A percentile compares a stretch with the other conserved stretches of the same genome.
Conservation (phyloP, 257 asterid genomes). For the Solanum okadae region DNA sequence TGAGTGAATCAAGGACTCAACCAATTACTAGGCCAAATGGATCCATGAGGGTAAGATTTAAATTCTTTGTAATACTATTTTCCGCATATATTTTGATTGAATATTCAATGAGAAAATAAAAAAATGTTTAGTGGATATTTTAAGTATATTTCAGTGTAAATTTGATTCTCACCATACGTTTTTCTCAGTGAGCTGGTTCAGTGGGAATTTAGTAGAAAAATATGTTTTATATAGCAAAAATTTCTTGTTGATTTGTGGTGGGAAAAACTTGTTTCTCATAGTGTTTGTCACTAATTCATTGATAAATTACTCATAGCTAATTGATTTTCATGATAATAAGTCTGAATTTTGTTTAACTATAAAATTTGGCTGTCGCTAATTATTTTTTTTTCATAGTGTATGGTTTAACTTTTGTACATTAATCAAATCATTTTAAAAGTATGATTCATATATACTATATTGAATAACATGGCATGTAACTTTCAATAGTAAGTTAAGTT, state of each 20-base stretch:
- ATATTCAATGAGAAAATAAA: background rate
- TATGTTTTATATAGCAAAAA: too few relatives aligned
- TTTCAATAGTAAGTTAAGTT: background rate
- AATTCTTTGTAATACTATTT: too few relatives aligned
- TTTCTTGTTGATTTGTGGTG: too few relatives aligned
- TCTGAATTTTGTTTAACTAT: background rate
- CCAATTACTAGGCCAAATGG: slow-evolving; percentile 44
- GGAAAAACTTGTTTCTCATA: too few relatives aligned
- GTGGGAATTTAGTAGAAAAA: background rate
- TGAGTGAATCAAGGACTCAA: slow-evolving; percentile 44
- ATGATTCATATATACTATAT: background rate
- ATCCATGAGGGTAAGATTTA: slow-evolving; percentile 70
- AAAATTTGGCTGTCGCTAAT: background rate
- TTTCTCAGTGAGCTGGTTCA: background rate
- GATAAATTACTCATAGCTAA: background rate
- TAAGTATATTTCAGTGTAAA: background rate
- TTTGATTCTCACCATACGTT: too few relatives aligned
- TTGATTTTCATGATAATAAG: background rate
- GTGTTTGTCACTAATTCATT: background rate
- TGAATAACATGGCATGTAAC: background rate
- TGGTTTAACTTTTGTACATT: background rate
- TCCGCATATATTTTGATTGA: too few relatives aligned
- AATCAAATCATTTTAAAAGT: background rate
- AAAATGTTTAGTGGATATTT: too few relatives aligned
- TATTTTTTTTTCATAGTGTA: background rate